Base-by-base conservation (phyloP, 1,284 basidiomycete genomes). In the Apiotrichum mycotoxinovorans region DNA sequence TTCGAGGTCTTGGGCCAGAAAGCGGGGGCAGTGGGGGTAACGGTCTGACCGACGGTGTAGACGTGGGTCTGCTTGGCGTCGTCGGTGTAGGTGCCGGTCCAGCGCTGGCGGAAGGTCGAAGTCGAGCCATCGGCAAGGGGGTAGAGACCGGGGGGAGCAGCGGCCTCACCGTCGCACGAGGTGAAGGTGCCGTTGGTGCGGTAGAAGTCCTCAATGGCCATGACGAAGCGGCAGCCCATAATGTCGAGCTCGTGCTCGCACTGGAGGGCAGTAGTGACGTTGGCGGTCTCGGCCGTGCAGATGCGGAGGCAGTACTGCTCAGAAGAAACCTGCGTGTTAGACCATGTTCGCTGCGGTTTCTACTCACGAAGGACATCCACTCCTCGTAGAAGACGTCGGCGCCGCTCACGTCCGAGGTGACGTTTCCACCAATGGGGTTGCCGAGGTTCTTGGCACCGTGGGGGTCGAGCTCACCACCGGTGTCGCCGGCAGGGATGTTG, bases 381-480 rank as follows among this genome's bases (percentile, higher is more conserved):
- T 81, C 79, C 69, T 80, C 72, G 76, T 81, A 81, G 64, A 76
- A 78, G 37, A 79, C 78, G 53, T 81, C 80, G 27, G 65, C 43
- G 26, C 80, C 80, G 12, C 70, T 72, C 60, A 74, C 76, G 71
- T 80, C 79, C 34, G 79, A 76, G 48, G 80, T 80, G 50, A 80
- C 80, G 65, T 80, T 80, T 41, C 80, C 80, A 34, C 80, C 80
- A 51, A 80, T 69, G 41, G 80, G 80, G 75, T 81, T 81, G 43
- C 80, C 80, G 61, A 73, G 66, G 64, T 68, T 68, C 52, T 71
- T 68, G 22, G 72, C 75, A 43, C 79, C 79, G 69, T 79, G 77
- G 50, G 78, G 76, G 67, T 79, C 78, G 30, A 80, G 73, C 67
- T 80, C 79, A 52, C 78, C 79, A 22, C 79, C 79, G 8, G 60